Conservation (phyloP, 495 filamentous ascomycete species). For the Hypomontagnella submonticulosa region DNA sequence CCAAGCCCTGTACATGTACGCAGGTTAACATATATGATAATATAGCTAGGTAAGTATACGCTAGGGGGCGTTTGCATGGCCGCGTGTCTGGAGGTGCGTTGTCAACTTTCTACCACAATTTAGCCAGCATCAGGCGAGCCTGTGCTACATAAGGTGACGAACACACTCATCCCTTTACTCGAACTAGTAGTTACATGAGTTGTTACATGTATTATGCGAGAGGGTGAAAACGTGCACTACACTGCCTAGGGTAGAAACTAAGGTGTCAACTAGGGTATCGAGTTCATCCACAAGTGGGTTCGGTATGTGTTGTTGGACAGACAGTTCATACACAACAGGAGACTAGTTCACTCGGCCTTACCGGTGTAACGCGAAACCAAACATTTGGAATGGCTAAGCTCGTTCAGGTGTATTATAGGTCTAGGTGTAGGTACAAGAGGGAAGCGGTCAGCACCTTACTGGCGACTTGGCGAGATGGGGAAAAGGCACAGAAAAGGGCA, state of each 20-base stretch:
- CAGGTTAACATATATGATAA: conserved; percentile 8
- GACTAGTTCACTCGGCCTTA: conserved; percentile 35
- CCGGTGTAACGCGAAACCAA: conserved; percentile 36
- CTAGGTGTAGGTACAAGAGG: conserved; percentile 7
- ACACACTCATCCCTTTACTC: not conserved
- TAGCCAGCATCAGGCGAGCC: conserved; percentile 22
- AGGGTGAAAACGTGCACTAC: conserved; percentile 11
- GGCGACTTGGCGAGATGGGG: not conserved
- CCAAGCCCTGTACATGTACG: conserved; percentile 14
- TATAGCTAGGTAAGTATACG: conserved; percentile 17
- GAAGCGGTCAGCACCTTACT: conserved; percentile 34
- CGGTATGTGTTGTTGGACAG: conserved; percentile 30
- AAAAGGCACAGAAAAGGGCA: not conserved
- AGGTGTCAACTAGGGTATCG: conserved; percentile 1
- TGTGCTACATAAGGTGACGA: not conserved
- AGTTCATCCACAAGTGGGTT: conserved; percentile 31
- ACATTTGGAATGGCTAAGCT: not conserved
- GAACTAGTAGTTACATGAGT: no score
- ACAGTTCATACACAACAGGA: conserved; percentile 22
- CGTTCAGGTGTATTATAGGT: not conserved
- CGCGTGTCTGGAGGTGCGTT: conserved; percentile 20
- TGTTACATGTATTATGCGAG: not conserved
- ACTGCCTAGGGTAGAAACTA: conserved; percentile 1
- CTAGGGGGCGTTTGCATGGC: conserved; percentile 17
- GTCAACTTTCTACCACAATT: conserved; percentile 27